Base-by-base conservation (phyloP, 371 early-diverging fungal species). In the Racocetra persica region DNA sequence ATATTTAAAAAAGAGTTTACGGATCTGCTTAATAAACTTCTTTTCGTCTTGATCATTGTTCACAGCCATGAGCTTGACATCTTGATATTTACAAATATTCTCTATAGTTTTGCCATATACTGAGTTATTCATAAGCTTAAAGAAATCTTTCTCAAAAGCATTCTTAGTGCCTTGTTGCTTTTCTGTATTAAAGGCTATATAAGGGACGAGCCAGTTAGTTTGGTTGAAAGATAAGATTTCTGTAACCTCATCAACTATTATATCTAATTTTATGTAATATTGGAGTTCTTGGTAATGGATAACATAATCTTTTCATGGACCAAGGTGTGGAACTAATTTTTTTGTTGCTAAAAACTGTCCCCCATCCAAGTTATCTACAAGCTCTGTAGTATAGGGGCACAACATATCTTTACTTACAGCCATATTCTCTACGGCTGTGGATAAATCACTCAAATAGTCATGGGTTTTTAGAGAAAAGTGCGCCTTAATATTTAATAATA, bases 171-270 rank as follows among this genome's bases (percentile, higher is more conserved):
- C 32, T 32, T 32, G 32, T 32, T 32, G 32, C 32, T 32, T 32
- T 32, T 32, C 32, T 32, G 32, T 32, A 32, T 32, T 32, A 32
- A 32, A 32, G 4, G 32, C 32, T 32, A 32, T 32, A 32, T 32
- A 32, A 2, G 32, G 4, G 1, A 4, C 32, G 4, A 32, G 63
- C 63, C 77, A 76, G n/a, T 76, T 76, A 41, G 63, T 62, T 45
- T 76, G 63, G 16, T 76, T 49, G 20, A 76, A 76, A 22, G 77
- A 76, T 41, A 76, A 22, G 16, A 76, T 62, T 49, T 62, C 62
- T 32, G 57, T 32, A n/a, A 75, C 62, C 28, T 75, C 76, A 75
- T 75, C 59, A n/a, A 75, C 76, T 59, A 75, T 36, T 60, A 75
- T 75, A 28, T 41, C 76, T 24, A 75, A 75, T 60, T 75, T 75